A percentile compares a stretch with the other conserved stretches of the same genome.
Conservation (phyloP, 257 asterid species). For the Handroanthus guayacan region DNA sequence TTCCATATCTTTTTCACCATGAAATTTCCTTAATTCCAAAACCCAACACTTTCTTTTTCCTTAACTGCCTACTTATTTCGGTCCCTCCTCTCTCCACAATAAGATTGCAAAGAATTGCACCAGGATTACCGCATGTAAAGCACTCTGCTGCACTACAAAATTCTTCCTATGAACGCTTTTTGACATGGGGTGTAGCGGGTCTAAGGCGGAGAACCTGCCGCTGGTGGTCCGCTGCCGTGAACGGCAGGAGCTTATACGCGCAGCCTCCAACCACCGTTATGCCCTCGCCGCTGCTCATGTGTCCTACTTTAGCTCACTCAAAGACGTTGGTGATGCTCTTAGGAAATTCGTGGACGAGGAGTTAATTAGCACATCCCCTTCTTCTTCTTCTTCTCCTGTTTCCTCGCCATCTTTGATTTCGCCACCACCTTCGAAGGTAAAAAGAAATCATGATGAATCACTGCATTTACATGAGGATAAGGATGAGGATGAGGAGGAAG, state of each 20-base stretch:
- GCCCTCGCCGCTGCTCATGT: conserved; percentile 73
- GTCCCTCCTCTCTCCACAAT: conserved; percentile 30
- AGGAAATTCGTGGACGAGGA: conserved; percentile 72
- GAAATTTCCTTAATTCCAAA: neutral
- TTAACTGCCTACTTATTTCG: neutral
- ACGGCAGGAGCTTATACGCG: conserved; percentile 59
- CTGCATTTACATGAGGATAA: conserved; percentile 28
- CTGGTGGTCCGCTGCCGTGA: conserved; percentile 68
- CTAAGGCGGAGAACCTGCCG: conserved; percentile 61
- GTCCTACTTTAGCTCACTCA: conserved; percentile 62
- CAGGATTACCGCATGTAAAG: conserved; percentile 29
- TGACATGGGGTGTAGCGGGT: conserved; percentile 65
- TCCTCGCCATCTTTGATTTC: conserved; percentile 61
- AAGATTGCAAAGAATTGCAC: conserved; percentile 34
- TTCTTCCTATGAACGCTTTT: neutral
- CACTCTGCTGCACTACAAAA: neutral
- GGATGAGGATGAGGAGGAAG: conserved; percentile 38
- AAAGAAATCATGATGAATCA: conserved; percentile 5
- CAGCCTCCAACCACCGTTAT: conserved; percentile 67
- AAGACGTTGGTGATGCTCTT: conserved; percentile 66
- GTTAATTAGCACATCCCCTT: conserved; percentile 45
- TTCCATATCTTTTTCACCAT: neutral
- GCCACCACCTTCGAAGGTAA: conserved; percentile 39
- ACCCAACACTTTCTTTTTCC: neutral
- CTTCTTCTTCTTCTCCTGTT: conserved; percentile 44